Conservation (phyloP, 495 filamentous ascomycete genomes). For the Penicillium paxilli region DNA sequence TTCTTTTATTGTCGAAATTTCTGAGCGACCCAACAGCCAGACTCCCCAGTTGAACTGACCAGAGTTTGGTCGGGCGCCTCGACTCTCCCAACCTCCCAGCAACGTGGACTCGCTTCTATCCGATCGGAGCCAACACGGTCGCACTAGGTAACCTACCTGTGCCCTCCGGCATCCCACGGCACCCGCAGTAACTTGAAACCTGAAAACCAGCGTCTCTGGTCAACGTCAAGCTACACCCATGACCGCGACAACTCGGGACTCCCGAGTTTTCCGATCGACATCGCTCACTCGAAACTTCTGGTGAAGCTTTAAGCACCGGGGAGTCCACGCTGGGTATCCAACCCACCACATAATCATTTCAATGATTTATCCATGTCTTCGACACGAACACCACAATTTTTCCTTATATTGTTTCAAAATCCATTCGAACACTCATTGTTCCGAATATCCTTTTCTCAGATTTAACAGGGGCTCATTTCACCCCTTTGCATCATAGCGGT, state of each 20-base stretch:
- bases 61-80: slow-evolving; percentile 13
- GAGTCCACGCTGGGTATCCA: background rate
- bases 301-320: slow-evolving; percentile 4
- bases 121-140: slow-evolving; percentile 16
- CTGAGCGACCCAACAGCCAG: slow-evolving; percentile 11
- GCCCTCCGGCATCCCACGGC: background rate
- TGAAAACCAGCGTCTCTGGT: slow-evolving; percentile 2
- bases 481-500: slow-evolving; percentile 17
- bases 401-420: background rate
- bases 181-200: background rate
- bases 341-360: background rate
- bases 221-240: slow-evolving; percentile 6
- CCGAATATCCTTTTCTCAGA: background rate
- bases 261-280: background rate
- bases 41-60: slow-evolving; percentile 2
- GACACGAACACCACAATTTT: slow-evolving; percentile 2
- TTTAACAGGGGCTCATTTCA: background rate
- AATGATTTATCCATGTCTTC: background rate
- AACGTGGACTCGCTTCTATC: slow-evolving; percentile 4
- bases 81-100: background rate
- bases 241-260: background rate
- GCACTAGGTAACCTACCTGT: slow-evolving; percentile 5
- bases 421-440: background rate
- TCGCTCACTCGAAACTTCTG: background rate
- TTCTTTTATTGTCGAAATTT: slow-evolving; percentile 10